These are phyloP conservation scores for Moesziomyces antarcticus DNA, from an alignment of 1,284 basidiomycete species.

Conservation along the genomic window DNA sequence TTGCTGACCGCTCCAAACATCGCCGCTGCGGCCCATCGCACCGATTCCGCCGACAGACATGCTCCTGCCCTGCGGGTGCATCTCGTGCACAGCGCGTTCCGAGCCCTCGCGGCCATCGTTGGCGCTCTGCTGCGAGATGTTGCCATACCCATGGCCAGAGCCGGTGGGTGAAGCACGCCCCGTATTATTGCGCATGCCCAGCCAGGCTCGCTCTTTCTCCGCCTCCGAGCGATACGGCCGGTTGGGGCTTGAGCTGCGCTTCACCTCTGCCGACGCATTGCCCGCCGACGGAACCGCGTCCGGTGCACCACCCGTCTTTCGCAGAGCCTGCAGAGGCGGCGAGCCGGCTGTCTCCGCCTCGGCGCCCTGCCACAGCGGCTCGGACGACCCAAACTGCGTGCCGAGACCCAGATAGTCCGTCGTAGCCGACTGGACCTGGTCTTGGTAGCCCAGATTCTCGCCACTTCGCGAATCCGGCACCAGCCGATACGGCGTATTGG, in stretches of 20 bases:
- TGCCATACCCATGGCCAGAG: conserved; percentile 13
- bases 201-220: conserved; percentile 44
- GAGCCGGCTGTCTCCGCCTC: conserved; percentile 5
- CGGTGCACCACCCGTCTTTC: not conserved
- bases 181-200: conserved; percentile 32
- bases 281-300: conserved; percentile 3
- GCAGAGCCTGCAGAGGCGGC: not conserved
- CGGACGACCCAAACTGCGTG: conserved; percentile 12
- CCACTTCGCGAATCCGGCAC: conserved; percentile 20
- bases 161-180: conserved; percentile 20
- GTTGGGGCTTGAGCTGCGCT: conserved; percentile 30
- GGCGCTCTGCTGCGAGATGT: conserved; percentile 16
- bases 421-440: conserved; percentile 20
- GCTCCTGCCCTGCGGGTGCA: conserved; percentile 38
- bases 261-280: conserved; percentile 5
- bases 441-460: conserved; percentile 5
- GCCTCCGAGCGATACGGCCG: conserved; percentile 38
- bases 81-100: conserved; percentile 13
- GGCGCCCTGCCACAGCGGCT: conserved; percentile 25
- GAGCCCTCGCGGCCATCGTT: not conserved
- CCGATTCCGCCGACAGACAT: conserved; percentile 36
- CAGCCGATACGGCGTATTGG: conserved; percentile 36
- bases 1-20: conserved; percentile 10
- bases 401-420: conserved; percentile 38
- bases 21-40: conserved; percentile 28